Evolutionary conservation across 164 flowering plant genomes (phyloP), one percentile per base, ranked within the genome.

Genomic region (Protea cynaroides): DNA sequence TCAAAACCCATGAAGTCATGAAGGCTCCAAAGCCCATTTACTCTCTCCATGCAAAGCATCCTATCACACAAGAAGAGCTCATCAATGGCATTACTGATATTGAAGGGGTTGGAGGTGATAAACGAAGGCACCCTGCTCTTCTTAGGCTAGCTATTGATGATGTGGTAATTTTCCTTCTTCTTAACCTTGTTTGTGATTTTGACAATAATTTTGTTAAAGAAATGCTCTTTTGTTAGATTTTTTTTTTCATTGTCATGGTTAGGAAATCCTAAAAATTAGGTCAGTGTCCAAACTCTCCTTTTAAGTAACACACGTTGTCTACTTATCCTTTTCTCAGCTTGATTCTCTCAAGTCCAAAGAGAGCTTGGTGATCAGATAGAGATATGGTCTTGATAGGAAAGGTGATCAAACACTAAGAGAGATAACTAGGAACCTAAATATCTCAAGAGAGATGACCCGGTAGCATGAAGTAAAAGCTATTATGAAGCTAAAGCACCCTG

Each of bases 71-170:
- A 70, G 99, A 94, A 70, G 99, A 95, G 78, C 77, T 83, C 61
- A 84, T 91, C 61, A 78, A 82, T 63, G 92, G 80, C 4, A 73
- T 91, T 55, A 69, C 88, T 53, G 96, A 91, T 72, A 71, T 74
- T 65, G 96, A 89, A 61, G 92, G 89, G 12, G 85, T 74, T n/a
- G 84, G 81, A 59, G 81, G 80, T 58, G 95, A 88, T 61, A 80
- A 78, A 62, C 66, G 81, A 61, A 82, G 79, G 75, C 92, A 84
- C 63, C 86, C 90, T 13, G 90, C 97, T 25, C 85, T 89, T 69
- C 89, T 89, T 71, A 81, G 99, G 78, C 96, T 95, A 59, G 99
- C 99, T 57, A 76, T 95, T 17, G 99, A 95, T 79, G 99, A 95
- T 77, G 99, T 95, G 92, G 99, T 95, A 89, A 80, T 21, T 23